phyloP scores from a whole-genome alignment of 148 eudicot genomes.

The Rhododendron vialii region DNA sequence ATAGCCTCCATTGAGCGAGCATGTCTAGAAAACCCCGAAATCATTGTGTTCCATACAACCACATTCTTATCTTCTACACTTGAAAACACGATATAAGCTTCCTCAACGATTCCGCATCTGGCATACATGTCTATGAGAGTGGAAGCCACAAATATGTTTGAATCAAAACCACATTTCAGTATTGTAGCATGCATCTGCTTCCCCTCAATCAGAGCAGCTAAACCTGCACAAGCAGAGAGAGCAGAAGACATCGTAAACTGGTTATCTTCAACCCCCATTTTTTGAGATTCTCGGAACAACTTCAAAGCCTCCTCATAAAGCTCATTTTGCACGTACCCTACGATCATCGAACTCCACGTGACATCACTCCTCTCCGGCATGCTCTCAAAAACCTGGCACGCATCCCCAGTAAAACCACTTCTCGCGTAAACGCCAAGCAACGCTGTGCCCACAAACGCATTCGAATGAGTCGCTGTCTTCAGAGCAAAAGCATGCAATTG shows the following conservation, averaged over 20 bases:
- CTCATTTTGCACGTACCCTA: conserved; percentile 62
- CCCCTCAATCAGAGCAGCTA: conserved; percentile 67
- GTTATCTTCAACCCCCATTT: conserved; percentile 33
- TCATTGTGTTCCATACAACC: conserved; percentile 69
- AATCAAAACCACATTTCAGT: conserved; percentile 44
- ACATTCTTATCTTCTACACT: conserved; percentile 40
- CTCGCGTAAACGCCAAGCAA: conserved; percentile 79
- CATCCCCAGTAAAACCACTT: conserved; percentile 51
- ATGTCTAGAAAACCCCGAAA: conserved; percentile 76
- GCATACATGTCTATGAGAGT: conserved; percentile 71
- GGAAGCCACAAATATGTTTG: conserved; percentile 45
- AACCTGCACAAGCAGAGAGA: conserved; percentile 67
- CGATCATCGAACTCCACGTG: conserved; percentile 78
- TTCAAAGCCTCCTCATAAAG: conserved; percentile 66
- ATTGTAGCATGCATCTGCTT: conserved; percentile 53
- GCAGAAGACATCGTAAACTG: conserved; percentile 53
- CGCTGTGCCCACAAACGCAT: conserved; percentile 76
- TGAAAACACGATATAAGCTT: conserved; percentile 50
- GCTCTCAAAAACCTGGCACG: conserved; percentile 47
- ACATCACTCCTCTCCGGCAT: conserved; percentile 60
- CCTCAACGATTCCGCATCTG: conserved; percentile 61
- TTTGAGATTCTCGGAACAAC: conserved; percentile 43
- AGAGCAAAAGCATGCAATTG: conserved; percentile 64
- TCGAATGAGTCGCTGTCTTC: conserved; percentile 45
- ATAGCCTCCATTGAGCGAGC: conserved; percentile 57